Conservation (phyloP, 2,329 filamentous ascomycete genomes). For the Lachnellula cervina region DNA sequence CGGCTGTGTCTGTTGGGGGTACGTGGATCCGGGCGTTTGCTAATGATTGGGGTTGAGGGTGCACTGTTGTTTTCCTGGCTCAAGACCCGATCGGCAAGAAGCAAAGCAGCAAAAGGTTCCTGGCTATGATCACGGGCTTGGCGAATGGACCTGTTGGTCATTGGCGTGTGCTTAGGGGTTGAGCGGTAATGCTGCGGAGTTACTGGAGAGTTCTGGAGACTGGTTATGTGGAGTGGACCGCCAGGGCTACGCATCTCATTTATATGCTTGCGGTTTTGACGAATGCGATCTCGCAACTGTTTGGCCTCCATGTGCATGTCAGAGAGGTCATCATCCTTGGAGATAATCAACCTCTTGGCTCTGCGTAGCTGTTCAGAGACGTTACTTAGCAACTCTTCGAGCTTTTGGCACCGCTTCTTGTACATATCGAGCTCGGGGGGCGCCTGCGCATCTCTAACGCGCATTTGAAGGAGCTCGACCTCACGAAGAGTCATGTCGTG, state of each 20-base stretch:
- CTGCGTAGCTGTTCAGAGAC: constrained; percentile 62
- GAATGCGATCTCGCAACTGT: constrained; percentile 75
- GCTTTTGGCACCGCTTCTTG: constrained; percentile 48
- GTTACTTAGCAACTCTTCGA: constrained; percentile 60
- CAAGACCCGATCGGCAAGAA: constrained; percentile 69
- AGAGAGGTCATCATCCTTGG: constrained; percentile 69
- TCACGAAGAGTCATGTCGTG: constrained; percentile 87
- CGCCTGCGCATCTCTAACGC: constrained; percentile 55
- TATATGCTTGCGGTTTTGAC: constrained; percentile 84
- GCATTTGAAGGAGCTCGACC: constrained; percentile 76
- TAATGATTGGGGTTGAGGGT: constrained; percentile 57
- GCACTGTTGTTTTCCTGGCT: constrained; percentile 73
- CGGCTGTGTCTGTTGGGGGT: constrained; percentile 62
- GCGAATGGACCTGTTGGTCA: constrained; percentile 33
- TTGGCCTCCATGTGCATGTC: constrained; percentile 70
- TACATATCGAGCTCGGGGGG: constrained; percentile 59
- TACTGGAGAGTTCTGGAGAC: constrained; percentile 46
- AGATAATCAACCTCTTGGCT: constrained; percentile 73
- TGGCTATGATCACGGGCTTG: constrained; percentile 46
- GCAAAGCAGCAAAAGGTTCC: constrained; percentile 69
- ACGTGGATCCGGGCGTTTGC: constrained; percentile 33
- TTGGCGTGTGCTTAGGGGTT: constrained; percentile 48
- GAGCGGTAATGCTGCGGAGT: constrained; percentile 39
- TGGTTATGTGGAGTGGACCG: constrained; percentile 59
- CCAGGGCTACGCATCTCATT: constrained; percentile 73